A percentile compares a stretch with the other conserved stretches of the same genome.
phyloP scores from a whole-genome alignment of 1,284 basidiomycete species.

The Ustilago xerochloae region DNA sequence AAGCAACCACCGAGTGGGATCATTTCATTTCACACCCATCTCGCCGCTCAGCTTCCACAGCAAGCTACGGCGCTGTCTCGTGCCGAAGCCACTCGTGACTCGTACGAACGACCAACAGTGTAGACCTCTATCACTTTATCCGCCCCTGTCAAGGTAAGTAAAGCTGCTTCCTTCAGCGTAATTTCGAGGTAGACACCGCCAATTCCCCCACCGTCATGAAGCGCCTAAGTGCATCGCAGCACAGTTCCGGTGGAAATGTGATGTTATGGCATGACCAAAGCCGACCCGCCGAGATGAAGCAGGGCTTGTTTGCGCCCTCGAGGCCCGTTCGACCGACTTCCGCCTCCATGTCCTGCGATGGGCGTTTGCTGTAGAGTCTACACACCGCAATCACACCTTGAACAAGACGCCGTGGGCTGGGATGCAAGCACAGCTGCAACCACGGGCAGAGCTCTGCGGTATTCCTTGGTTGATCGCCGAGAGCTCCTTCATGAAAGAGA shows the following conservation, averaged over 20 bases:
- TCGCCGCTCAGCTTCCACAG: too few relatives aligned
- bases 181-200: too few relatives aligned
- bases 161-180: not conserved
- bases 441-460: too few relatives aligned
- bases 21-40: constrained; percentile 18
- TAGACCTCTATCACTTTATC: too few relatives aligned
- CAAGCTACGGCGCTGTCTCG: too few relatives aligned
- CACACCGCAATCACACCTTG: not conserved
- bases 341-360: not conserved
- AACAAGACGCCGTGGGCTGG: not conserved
- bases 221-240: constrained; percentile 8
- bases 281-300: constrained; percentile 17
- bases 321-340: not conserved
- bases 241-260: not conserved
- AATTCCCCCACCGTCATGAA: constrained; percentile 7
- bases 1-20: too few relatives aligned
- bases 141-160: constrained; percentile 8
- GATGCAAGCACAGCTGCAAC: not conserved
- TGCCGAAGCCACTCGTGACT: too few relatives aligned
- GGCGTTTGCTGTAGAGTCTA: too few relatives aligned
- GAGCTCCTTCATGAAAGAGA: constrained; percentile 1
- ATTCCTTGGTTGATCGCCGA: constrained; percentile 19
- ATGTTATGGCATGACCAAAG: not conserved
- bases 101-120: too few relatives aligned
- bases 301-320: constrained; percentile 31